Evolutionary conservation across 2,329 filamentous ascomycete genomes (phyloP), one percentile per base, ranked within the genome.

Genomic region (Fusarium foetens): DNA sequence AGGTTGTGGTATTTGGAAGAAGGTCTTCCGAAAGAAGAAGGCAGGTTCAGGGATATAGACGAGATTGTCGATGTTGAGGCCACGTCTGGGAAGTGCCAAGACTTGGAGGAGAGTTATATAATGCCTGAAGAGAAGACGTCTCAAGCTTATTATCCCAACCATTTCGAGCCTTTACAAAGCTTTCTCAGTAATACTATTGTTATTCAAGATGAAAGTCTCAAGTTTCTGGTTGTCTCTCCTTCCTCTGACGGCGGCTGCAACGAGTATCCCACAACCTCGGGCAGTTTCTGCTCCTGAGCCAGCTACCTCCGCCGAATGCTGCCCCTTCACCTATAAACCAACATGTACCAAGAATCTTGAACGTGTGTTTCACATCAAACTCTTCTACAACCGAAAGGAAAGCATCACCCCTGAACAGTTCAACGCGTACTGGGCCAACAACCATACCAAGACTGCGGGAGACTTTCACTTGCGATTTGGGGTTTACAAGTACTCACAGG

Each of bases 321-420:
- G 63, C 8, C 63, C 63, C 0, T 66, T 66, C 16, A 66, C 63
- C 0, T 66, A 66, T 17, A 66, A 66, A 0, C 61, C n/a, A 8
- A 59, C 61, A 45, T 66, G 63, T 3, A 66, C 51, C 2, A 66
- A 66, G 21, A 66, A 66, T 6, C 51, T 66, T 3, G 63, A 66
- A 7, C 52, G 43, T 0, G 58, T 66, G 6, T 66, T 35, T 17
- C 63, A 66, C 12, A 66, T 66, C 6, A 29, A 66, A 0, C 61
- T 66, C 1, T 66, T 66, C 38, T 66, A 59, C 0, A 66, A 66
- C 13, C 43, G 53, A 1, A 66, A 66, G 6, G n/a, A 66, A 9
- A 61, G 39, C 1, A 38, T 66, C 8, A 66, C 63, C 1, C 12
- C 51, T 0, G 38, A 66, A 12, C 10, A 66, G 3, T 66, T 66